Conservation (phyloP, 176 grass and related monocot species). For the Oryza brachyantha region DNA sequence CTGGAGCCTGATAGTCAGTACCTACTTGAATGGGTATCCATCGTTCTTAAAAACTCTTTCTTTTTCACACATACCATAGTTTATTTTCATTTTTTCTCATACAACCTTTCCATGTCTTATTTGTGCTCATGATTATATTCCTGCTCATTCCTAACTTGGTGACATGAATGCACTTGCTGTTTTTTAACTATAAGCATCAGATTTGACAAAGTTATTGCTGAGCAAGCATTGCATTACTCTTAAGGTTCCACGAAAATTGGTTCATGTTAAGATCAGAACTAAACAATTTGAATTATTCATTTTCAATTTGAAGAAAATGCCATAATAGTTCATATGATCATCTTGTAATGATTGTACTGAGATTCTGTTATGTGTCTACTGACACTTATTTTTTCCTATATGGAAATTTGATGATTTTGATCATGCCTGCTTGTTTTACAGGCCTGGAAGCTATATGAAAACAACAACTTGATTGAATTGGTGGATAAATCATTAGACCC, state of each 20-base stretch:
- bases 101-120: constrained; percentile 4
- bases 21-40: constrained; percentile 79
- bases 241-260: constrained; percentile 14
- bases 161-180: neutral
- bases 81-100: constrained; percentile 18
- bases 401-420: neutral
- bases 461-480: constrained; percentile 44
- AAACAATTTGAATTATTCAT: constrained; percentile 13
- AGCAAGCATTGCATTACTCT: constrained; percentile 4
- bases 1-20: constrained; percentile 65
- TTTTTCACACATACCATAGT: constrained; percentile 1
- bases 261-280: constrained; percentile 2
- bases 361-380: neutral
- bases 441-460: constrained; percentile 78
- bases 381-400: neutral
- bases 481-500: constrained; percentile 58
- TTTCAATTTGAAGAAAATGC: constrained; percentile 1
- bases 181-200: constrained; percentile 13
- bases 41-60: constrained; percentile 27
- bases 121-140: neutral
- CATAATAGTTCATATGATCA: neutral
- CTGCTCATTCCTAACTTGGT: constrained; percentile 4
- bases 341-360: constrained; percentile 17
- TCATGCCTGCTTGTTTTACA: constrained; percentile 26
- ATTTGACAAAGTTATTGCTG: neutral